Base-by-base conservation (phyloP, 1,139 yeast genomes). In the Saccharomycopsis hybrid region DNA sequence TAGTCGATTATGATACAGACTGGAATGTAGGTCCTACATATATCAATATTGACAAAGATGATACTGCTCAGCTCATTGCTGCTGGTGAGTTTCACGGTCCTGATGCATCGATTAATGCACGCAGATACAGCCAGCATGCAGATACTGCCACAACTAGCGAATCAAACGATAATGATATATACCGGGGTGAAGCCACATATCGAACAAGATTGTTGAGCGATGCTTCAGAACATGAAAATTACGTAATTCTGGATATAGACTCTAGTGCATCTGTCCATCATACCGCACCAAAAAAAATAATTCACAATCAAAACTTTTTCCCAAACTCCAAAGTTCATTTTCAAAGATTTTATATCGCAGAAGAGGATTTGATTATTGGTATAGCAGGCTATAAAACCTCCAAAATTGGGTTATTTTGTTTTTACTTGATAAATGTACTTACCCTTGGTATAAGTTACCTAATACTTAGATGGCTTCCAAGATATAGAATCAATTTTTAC, bases 291-390 rank as follows among this genome's bases (percentile, higher is more conserved):
- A 41, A 24, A 5, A 39, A 13, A 28, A 31, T 31, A 7, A 31
- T 39, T 5, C 27, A 31, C 4, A 30, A 47, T 24, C 31, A 47
- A 36, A 39, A 32, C 31, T 48, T 38, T 30, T 52, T 40, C 30
- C 47, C 55, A 36, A 43, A 48, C 36, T 43, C 51, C 18, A 29
- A 50, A 31, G 38, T 72, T 56, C 71, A 68, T 48, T 74, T 73
- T 58, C 98, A 92, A 66, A 73, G 97, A 49, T 88, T 85, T 63
- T 92, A 92, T 64, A 78, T 94, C 56, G 92, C 96, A 0, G 97
- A 94, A 64, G 98, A 92, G 62, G 99, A 92, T 67, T 70, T 92
- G 61, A 92, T 90, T 24, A 77, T 94, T 54, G 96, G 95, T 55
- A 85, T 92, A 57, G 97, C 97, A 0, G 98, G 97, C 2, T 92